Conservation (phyloP, 116 monocot species). For the Dioscorea cayenensis region DNA sequence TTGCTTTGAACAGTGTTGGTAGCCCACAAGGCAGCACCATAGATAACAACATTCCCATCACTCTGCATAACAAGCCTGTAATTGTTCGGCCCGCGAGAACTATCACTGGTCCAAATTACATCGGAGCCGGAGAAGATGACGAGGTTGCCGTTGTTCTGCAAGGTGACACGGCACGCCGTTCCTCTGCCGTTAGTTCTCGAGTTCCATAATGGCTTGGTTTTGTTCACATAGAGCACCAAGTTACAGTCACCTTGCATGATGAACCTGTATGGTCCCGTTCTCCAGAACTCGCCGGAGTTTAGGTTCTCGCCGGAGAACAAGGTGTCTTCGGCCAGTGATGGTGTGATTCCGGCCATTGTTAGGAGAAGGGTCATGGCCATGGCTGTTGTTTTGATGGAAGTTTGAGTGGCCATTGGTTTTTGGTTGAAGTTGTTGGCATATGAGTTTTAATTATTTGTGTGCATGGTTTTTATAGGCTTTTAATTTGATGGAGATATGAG, state of each 20-base stretch:
- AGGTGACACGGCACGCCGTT: slow-evolving; percentile 1
- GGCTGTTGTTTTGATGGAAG: not conserved
- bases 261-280: slow-evolving; percentile 8
- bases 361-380: not conserved
- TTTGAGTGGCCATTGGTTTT: not conserved
- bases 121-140: slow-evolving; percentile 10
- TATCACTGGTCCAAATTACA: slow-evolving; percentile 15
- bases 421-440: not conserved
- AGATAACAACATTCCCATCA: slow-evolving; percentile 31
- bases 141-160: slow-evolving; percentile 23
- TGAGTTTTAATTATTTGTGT: not conserved
- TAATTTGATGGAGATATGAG: too few relatives aligned
- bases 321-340: slow-evolving; percentile 3
- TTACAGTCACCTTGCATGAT: slow-evolving; percentile 32
- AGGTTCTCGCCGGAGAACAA: slow-evolving; percentile 9
- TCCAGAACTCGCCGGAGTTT: slow-evolving; percentile 7
- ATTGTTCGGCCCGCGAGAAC: not conserved
- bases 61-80: slow-evolving; percentile 17
- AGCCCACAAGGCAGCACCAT: slow-evolving; percentile 23
- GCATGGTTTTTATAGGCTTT: not conserved
- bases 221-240: slow-evolving; percentile 22
- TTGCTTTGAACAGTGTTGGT: slow-evolving; percentile 16
- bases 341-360: not conserved
- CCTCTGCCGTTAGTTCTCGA: slow-evolving; percentile 11
- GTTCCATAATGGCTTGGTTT: slow-evolving; percentile 5